Percentiles rank a stretch among this genome's conserved stretches.
Conservation (phyloP, 345 rosid species). For the Rhizophora apiculata region DNA sequence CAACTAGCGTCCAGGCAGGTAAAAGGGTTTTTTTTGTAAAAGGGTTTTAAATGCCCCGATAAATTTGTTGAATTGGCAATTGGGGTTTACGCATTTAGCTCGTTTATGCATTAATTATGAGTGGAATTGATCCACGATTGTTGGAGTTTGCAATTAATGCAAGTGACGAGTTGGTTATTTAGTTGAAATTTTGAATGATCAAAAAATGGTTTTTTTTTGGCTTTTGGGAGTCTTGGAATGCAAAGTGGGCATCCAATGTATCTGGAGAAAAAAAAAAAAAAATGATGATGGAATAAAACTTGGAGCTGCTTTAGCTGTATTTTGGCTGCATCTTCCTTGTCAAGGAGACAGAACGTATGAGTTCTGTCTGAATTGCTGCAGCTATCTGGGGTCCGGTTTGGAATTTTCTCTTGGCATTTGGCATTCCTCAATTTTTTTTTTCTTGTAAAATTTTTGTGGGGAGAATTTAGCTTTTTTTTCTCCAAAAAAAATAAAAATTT, state of each 20-base stretch:
- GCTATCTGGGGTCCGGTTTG: neutral
- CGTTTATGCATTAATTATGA: neutral
- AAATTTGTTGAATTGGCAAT: constrained; percentile 16
- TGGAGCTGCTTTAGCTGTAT: constrained; percentile 13
- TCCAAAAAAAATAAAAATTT: no score
- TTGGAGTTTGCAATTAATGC: constrained; percentile 29
- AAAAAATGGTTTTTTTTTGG: neutral
- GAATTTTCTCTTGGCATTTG: neutral
- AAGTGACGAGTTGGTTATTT: constrained; percentile 9
- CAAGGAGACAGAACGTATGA: neutral
- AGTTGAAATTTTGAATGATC: constrained; percentile 9
- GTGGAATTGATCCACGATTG: constrained; percentile 8
- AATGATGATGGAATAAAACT: constrained; percentile 10
- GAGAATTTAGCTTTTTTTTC: neutral
- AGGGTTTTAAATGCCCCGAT: neutral
- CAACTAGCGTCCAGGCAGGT: constrained; percentile 69
- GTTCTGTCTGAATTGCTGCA: neutral
- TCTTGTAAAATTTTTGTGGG: neutral
- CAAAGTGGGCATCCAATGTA: constrained; percentile 12
- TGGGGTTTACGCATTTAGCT: constrained; percentile 13
- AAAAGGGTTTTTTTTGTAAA: constrained; percentile 18
- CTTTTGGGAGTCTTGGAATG: neutral
- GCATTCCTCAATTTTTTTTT: neutral
- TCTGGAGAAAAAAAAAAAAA: neutral
- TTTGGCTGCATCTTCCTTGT: neutral